Conservation (phyloP, 176 grass and related monocot species). For the Carex myosuroides region DNA sequence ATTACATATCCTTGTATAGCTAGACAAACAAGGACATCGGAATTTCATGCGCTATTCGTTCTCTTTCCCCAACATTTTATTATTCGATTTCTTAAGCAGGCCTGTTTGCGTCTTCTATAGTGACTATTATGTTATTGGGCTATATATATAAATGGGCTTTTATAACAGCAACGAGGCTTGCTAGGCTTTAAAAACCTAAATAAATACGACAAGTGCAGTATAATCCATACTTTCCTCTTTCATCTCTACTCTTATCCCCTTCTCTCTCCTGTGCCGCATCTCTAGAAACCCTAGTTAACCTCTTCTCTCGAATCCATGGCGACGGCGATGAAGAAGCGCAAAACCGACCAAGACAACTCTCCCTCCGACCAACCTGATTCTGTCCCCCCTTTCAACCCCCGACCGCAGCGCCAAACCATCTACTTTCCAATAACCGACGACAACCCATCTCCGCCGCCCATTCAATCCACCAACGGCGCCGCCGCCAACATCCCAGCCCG, state of each 20-base stretch:
- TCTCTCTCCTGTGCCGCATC: constrained; percentile 21
- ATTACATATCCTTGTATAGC: background rate
- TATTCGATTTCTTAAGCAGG: background rate
- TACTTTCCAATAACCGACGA: constrained; percentile 73
- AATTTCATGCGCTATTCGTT: background rate
- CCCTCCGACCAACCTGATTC: constrained; percentile 30
- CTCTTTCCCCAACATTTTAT: background rate
- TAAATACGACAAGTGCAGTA: background rate
- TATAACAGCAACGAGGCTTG: background rate
- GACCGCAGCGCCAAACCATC: constrained; percentile 51
- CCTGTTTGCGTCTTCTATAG: background rate
- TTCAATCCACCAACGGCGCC: constrained; percentile 5
- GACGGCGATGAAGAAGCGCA: constrained; percentile 75
- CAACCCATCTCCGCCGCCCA: constrained; percentile 24
- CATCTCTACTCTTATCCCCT: background rate
- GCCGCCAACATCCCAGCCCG: background rate
- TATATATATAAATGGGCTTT: background rate
- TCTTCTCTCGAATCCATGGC: constrained; percentile 43
- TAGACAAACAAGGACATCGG: background rate
- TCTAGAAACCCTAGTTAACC: constrained; percentile 56
- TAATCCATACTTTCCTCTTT: constrained; percentile 4
- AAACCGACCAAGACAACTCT: constrained; percentile 44
- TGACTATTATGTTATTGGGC: background rate
- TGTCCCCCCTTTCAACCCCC: constrained; percentile 25
- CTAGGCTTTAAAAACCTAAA: background rate